phyloP scores from a whole-genome alignment of 768 basidiomycete genomes.

The Dioszegia aurantiaca region DNA sequence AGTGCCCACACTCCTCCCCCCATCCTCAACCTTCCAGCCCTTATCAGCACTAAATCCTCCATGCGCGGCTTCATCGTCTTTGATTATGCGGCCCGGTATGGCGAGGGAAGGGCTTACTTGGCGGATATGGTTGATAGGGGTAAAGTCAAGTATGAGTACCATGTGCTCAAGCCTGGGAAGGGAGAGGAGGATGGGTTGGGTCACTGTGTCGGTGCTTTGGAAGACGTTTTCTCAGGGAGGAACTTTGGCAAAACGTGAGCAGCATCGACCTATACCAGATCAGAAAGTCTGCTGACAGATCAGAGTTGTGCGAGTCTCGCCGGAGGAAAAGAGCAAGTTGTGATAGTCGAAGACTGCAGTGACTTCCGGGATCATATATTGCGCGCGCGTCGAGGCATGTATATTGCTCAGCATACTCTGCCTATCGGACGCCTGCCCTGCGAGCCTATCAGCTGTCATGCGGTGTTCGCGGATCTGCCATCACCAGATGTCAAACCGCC shows the following conservation, averaged over 20 bases:
- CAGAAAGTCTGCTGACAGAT: neutral
- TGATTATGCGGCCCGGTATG: slow-evolving; percentile 61
- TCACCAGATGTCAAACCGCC: too few relatives aligned
- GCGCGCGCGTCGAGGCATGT: too few relatives aligned
- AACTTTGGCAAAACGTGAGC: slow-evolving; percentile 35
- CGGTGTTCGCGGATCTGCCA: too few relatives aligned
- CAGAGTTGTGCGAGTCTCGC: slow-evolving; percentile 23
- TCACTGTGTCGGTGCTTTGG: slow-evolving; percentile 30
- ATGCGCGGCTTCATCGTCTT: slow-evolving; percentile 82
- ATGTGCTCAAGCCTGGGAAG: slow-evolving; percentile 21
- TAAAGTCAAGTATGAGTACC: slow-evolving; percentile 44
- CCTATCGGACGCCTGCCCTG: too few relatives aligned
- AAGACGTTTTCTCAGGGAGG: slow-evolving; percentile 36
- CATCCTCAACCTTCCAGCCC: slow-evolving; percentile 63
- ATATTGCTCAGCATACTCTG: too few relatives aligned
- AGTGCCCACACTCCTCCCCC: slow-evolving; percentile 30
- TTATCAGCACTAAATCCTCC: slow-evolving; percentile 74
- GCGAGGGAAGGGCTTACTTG: slow-evolving; percentile 42
- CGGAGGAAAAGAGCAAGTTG: slow-evolving; percentile 18
- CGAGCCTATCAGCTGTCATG: too few relatives aligned
- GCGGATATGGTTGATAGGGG: slow-evolving; percentile 35
- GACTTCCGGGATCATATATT: too few relatives aligned
- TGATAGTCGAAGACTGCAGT: neutral
- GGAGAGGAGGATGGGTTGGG: slow-evolving; percentile 30
- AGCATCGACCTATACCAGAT: neutral